phyloP scores from a whole-genome alignment of 2,329 filamentous ascomycete genomes.

The Periconia macrospinosa region DNA sequence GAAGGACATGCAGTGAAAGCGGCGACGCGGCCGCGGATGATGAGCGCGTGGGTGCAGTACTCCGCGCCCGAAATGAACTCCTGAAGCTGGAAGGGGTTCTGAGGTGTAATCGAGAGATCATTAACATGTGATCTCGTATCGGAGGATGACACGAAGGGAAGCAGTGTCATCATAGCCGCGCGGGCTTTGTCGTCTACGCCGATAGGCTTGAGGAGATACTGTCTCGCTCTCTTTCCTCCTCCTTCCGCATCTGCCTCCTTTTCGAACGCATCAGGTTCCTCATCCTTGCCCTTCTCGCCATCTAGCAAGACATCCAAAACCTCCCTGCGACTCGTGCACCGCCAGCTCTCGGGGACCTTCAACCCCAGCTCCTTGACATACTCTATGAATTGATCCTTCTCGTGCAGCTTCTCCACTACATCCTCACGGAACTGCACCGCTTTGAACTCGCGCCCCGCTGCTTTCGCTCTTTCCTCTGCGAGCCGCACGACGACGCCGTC shows the following conservation, averaged over 20 bases:
- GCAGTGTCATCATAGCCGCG: conserved; percentile 62
- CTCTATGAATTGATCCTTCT: conserved; percentile 67
- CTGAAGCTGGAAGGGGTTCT: conserved; percentile 67
- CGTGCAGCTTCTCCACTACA: conserved; percentile 61
- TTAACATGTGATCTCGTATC: conserved; percentile 61
- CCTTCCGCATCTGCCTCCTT: conserved; percentile 6
- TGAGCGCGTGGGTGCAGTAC: conserved; percentile 71
- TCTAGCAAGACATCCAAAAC: conserved; percentile 55
- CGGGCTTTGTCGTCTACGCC: conserved; percentile 63
- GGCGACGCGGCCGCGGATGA: conserved; percentile 66
- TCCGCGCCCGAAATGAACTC: conserved; percentile 66
- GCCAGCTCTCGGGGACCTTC: conserved; percentile 46
- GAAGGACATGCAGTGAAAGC: conserved; percentile 70
- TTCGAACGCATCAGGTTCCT: background rate
- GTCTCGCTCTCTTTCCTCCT: conserved; percentile 34
- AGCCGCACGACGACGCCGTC: conserved; percentile 63
- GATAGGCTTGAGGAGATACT: conserved; percentile 69
- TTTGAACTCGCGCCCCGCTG: conserved; percentile 54
- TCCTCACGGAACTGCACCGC: conserved; percentile 65
- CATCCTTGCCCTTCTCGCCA: conserved; percentile 2
- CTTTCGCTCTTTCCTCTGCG: conserved; percentile 21
- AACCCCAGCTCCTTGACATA: conserved; percentile 54
- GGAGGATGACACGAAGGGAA: conserved; percentile 58
- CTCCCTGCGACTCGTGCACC: conserved; percentile 57
- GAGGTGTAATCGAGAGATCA: conserved; percentile 56